Percentiles rank a stretch among this genome's conserved stretches.
Conservation (phyloP, 805 yeast species). For the Saccharomycopsis synnaedendra region DNA sequence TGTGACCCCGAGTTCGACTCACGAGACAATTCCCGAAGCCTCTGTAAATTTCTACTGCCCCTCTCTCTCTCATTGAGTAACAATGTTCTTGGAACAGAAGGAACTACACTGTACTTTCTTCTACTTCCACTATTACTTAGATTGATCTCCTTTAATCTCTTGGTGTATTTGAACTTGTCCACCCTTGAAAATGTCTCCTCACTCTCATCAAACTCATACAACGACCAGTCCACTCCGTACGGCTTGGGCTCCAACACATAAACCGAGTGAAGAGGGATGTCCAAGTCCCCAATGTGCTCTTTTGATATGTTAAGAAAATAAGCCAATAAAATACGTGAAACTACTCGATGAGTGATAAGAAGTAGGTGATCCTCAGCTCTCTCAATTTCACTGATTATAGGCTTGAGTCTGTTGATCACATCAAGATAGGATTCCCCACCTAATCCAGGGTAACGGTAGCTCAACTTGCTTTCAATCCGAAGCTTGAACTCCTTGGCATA, state of each 20-base stretch:
- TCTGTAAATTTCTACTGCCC: background rate
- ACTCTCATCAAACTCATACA: constrained; percentile 76
- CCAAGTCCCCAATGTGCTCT: constrained; percentile 77
- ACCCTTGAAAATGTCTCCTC: constrained; percentile 68
- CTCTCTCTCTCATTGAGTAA: background rate
- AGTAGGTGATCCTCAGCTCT: constrained; percentile 80
- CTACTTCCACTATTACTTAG: constrained; percentile 1
- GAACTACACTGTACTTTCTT: constrained; percentile 16
- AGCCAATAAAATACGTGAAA: constrained; percentile 75
- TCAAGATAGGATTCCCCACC: constrained; percentile 96
- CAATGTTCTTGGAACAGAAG: constrained; percentile 8
- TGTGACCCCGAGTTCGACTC: background rate
- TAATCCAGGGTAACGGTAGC: constrained; percentile 90
- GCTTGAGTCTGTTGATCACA: constrained; percentile 81
- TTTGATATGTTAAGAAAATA: constrained; percentile 77
- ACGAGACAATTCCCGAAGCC: background rate
- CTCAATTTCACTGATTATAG: constrained; percentile 86
- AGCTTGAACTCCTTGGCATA: constrained; percentile 73
- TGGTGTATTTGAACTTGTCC: constrained; percentile 22
- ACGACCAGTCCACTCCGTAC: constrained; percentile 87
- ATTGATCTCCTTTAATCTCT: constrained; percentile 9
- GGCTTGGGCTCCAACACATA: constrained; percentile 89
- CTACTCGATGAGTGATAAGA: constrained; percentile 82
- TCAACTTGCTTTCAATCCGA: constrained; percentile 64
- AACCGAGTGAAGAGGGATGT: constrained; percentile 86